phyloP scores from a whole-genome alignment of 1,284 basidiomycete genomes.

The Marasmius fiardii region DNA sequence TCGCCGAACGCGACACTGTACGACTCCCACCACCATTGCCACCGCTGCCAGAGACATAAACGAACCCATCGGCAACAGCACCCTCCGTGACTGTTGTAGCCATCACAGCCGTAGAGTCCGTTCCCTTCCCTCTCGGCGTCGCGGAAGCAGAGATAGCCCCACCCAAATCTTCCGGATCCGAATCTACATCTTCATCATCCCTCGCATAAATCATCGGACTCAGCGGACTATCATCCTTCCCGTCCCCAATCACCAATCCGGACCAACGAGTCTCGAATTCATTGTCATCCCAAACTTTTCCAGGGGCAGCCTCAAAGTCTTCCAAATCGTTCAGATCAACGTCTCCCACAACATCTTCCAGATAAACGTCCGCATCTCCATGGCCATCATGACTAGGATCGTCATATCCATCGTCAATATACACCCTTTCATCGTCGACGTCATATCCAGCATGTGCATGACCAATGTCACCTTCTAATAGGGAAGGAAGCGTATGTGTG shows the following conservation, averaged over 20 bases:
- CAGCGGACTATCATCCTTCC: background rate
- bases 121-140: background rate
- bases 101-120: background rate
- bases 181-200: background rate
- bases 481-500: background rate
- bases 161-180: background rate
- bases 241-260: background rate
- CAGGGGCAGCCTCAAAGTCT: conserved; percentile 1
- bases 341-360: background rate
- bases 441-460: conserved; percentile 12
- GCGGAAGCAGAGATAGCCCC: background rate
- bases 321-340: background rate
- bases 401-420: conserved; percentile 14
- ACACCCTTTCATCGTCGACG: conserved; percentile 13
- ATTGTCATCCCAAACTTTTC: background rate
- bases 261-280: background rate
- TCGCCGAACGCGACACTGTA: background rate
- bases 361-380: background rate
- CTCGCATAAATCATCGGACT: background rate
- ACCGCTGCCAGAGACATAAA: background rate
- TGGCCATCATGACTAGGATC: conserved; percentile 4
- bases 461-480: conserved; percentile 2
- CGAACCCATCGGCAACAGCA: background rate
- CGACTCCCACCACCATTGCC: too few relatives aligned
- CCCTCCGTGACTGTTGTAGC: background rate